phyloP scores from a whole-genome alignment of 2,329 filamentous ascomycete species.

The Dothideomycetes sp. region DNA sequence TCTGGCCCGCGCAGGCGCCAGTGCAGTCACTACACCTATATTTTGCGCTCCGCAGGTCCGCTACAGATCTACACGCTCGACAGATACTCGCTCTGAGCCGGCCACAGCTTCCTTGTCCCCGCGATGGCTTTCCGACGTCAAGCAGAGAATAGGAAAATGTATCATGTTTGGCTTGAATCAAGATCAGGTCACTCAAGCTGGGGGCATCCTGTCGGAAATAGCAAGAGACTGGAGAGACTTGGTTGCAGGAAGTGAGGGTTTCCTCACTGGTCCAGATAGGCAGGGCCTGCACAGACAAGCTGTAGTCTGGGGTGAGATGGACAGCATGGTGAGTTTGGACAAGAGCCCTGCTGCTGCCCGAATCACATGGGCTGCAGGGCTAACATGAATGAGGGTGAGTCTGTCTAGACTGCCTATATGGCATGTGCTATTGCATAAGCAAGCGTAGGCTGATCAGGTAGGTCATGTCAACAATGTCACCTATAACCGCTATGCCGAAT shows the following conservation, averaged over 20 bases:
- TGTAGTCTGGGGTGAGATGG: conserved; percentile 79
- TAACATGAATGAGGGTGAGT: conserved; percentile 5
- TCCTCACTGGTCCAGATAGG: conserved; percentile 51
- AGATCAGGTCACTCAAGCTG: conserved; percentile 47
- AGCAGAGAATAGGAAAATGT: conserved; percentile 59
- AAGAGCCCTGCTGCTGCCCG: background rate
- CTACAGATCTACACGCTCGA: background rate
- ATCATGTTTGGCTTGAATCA: conserved; percentile 60
- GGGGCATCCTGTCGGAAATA: conserved; percentile 47
- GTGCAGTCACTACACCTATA: too few relatives aligned
- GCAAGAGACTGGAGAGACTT: conserved; percentile 60
- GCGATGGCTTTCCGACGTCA: conserved; percentile 61
- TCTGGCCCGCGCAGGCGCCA: too few relatives aligned
- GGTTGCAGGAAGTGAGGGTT: conserved; percentile 65
- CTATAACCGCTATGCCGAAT: conserved; percentile 77
- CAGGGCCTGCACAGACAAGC: conserved; percentile 54
- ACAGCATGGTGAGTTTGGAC: conserved; percentile 41
- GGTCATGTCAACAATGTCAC: conserved; percentile 80
- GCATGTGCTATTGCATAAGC: background rate
- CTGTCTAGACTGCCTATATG: background rate
- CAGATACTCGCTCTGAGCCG: conserved; percentile 8
- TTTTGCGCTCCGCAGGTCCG: background rate
- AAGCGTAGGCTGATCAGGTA: conserved; percentile 18
- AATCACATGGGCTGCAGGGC: background rate
- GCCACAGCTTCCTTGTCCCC: conserved; percentile 30